Evolutionary conservation across 2,329 filamentous ascomycete species (phyloP), one percentile per base, ranked within the genome.

Genomic region (Cercospora sp.): DNA sequence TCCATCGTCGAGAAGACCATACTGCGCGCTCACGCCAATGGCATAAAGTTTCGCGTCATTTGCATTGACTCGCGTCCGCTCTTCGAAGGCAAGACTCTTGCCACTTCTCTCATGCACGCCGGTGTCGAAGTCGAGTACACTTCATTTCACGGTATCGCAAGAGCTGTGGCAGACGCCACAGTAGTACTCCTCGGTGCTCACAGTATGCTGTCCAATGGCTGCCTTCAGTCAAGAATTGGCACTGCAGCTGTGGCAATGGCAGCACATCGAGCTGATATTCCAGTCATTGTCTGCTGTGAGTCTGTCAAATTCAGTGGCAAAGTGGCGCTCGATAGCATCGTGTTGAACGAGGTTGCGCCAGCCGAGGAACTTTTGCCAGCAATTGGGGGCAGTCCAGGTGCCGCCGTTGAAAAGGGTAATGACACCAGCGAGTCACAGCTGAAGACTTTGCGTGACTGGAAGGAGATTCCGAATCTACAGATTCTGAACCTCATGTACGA

Each of bases 301-400:
- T 95, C 91, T 3, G 90, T 98, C 82, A 99, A 98, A 81, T 97
- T 98, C 79, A 91, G 95, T 75, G 89, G 93, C 74, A 90, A 93
- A 67, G 92, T 97, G 10, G 91, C 93, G 6, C 88, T 96, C 13
- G 95, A 98, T 81, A 94, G 93, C 26, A 92, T 98, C 72, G 94
- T 95, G 51, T 90, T 93, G 76, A 99, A 99, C 79, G 95, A 99
- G 82, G 90, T 97, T 70, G 93, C 88, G 81, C 86, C 94, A 79
- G 76, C 92, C 80, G 88, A 91, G 79, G 85, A 92, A 81, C 81
- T 91, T 10, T 75, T 84, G 61, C 45, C 63, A n/a, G 26, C 63
- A 18, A 16, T 58, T 2, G 26, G 61, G 9, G 43, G 9, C 7
- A 51, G 61, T 18, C 28, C 59, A 26, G 51, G 63, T 12, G 66